Evolutionary conservation across 371 early-diverging fungal species (phyloP), one percentile per base, ranked within the genome.

Genomic region (Mucor saturninus): DNA sequence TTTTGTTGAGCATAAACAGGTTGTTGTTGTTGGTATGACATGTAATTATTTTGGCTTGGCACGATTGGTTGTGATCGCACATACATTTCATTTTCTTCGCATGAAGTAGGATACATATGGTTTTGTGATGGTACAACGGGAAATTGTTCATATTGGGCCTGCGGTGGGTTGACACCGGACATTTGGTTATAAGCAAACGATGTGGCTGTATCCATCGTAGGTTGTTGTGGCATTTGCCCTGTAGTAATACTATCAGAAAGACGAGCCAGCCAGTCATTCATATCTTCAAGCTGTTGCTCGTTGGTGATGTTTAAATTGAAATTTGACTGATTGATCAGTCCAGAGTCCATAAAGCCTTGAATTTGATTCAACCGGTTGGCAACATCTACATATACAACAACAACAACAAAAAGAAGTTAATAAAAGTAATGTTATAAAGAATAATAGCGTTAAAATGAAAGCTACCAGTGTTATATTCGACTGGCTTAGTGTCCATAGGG

Each of bases 51-150:
- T 28, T 65, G 69, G n/a, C 61, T 63, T 1, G 64, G 63, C 2
- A 67, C 63, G 14, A 63, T 59, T 13, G 71, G 71, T 26, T 66
- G 66, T 6, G 71, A 71, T 9, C 71, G 46, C 35, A 71, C 67
- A 53, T 70, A 70, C 43, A 70, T 43, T n/a, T 63, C 66, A 13
- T 62, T 65, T 43, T 70, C 65, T 43, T 54, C 49, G 7, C 59
- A 53, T 38, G 56, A 29, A n/a, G 28, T 39, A 45, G 61, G 58
- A 13, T 61, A 61, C 42, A 61, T 61, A 29, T 32, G 57, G n/a
- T 54, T 56, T 28, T 70, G 66, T 0, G 69, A 60, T 11, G 60
- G 64, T 0, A 64, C 62, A 31, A 57, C 21, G 0, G 68, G 62
- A 32, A 61, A 69, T n/a, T 48, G 53, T 6, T 15, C 15, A 37